These are phyloP conservation scores for Psidium guajava DNA, from an alignment of 345 rosid genomes.

Conservation along the genomic window DNA sequence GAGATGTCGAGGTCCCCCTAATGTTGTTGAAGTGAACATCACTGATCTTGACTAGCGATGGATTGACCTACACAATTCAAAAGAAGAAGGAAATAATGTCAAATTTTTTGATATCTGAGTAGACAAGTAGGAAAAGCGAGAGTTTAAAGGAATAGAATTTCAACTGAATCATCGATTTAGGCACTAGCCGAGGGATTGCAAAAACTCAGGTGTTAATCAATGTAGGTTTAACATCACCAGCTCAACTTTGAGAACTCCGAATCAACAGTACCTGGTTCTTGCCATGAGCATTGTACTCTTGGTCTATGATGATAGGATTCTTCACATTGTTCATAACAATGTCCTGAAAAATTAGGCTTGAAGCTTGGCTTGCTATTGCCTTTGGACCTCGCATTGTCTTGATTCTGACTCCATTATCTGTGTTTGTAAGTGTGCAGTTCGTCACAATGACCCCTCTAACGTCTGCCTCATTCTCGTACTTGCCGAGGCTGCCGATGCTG, in stretches of 20 bases:
- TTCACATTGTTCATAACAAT: slow-evolving; percentile 39
- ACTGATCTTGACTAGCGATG: slow-evolving; percentile 36
- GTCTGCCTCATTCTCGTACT: slow-evolving; percentile 34
- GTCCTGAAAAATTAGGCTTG: slow-evolving; percentile 27
- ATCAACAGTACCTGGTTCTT: background rate
- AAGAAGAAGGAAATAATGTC: background rate
- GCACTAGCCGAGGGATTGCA: background rate
- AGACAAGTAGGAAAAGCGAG: background rate
- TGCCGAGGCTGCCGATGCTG: slow-evolving; percentile 77
- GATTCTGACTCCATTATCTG: slow-evolving; percentile 65
- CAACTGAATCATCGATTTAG: background rate
- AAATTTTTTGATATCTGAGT: background rate
- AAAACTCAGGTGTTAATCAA: background rate
- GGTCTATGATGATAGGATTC: slow-evolving; percentile 66
- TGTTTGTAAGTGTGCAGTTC: slow-evolving; percentile 35
- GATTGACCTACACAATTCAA: slow-evolving; percentile 13
- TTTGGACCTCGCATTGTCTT: slow-evolving; percentile 40
- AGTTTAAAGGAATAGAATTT: background rate
- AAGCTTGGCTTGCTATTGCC: slow-evolving; percentile 33
- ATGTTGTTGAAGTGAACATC: slow-evolving; percentile 30
- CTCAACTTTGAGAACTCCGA: background rate
- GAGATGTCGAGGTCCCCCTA: slow-evolving; percentile 29
- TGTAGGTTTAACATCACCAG: background rate
- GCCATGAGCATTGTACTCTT: slow-evolving; percentile 16
- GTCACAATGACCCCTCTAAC: slow-evolving; percentile 35